phyloP scores from a whole-genome alignment of 306 rosid species.

The Vigna trinervia region DNA sequence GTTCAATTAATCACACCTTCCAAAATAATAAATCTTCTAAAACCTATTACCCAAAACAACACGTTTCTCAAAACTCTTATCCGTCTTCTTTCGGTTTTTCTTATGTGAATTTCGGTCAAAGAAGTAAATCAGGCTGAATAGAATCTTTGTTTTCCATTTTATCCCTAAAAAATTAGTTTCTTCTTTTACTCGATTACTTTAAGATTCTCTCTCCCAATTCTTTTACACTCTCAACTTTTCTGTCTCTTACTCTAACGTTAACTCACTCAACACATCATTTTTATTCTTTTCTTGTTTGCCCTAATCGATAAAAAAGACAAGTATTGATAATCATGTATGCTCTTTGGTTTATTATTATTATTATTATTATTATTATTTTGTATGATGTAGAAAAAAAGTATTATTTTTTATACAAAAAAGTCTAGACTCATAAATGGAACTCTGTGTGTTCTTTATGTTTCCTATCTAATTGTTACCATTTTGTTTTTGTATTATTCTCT shows the following conservation, averaged over 20 bases:
- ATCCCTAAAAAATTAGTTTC: not conserved
- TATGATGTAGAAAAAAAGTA: not conserved
- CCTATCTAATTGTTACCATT: not conserved
- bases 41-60: conserved; percentile 3
- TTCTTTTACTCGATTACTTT: conserved; percentile 23
- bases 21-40: not conserved
- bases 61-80: conserved; percentile 28
- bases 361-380: not conserved
- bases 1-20: not conserved
- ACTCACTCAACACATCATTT: not conserved
- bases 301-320: not conserved
- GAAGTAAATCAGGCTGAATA: conserved; percentile 32
- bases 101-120: conserved; percentile 38
- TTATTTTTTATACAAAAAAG: not conserved
- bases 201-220: conserved; percentile 38
- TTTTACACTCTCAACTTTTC: not conserved
- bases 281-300: not conserved
- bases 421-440: not conserved
- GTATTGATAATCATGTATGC: not conserved
- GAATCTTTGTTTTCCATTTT: conserved; percentile 30
- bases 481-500: not conserved
- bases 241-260: not conserved
- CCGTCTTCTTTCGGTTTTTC: conserved; percentile 20
- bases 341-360: not conserved
- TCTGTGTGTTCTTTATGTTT: not conserved